A percentile compares a stretch with the other conserved stretches of the same genome.
These are phyloP conservation scores for Fusarium euwallaceae DNA, from an alignment of 2,329 filamentous ascomycete genomes.

Conservation along the genomic window DNA sequence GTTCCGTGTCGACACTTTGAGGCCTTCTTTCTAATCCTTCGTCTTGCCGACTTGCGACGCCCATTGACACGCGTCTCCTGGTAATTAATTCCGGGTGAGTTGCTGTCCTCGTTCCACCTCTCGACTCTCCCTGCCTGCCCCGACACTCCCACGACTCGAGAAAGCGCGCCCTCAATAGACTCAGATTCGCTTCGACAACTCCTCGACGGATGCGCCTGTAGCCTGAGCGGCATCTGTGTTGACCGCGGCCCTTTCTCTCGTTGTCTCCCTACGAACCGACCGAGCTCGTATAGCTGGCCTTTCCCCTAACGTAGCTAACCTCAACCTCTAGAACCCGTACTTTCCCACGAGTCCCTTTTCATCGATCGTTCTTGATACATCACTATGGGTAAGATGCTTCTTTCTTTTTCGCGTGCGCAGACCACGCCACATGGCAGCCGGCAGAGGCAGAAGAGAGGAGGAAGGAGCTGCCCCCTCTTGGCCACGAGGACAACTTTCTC, in stretches of 20 bases:
- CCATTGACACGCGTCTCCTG: slow-evolving; percentile 53
- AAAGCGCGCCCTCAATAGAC: slow-evolving; percentile 34
- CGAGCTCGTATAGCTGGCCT: slow-evolving; percentile 41
- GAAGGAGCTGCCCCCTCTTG: slow-evolving; percentile 37
- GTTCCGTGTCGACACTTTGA: slow-evolving; percentile 37
- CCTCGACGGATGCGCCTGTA: slow-evolving; percentile 14
- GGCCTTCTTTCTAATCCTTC: slow-evolving; percentile 45
- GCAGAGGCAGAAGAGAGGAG: slow-evolving; percentile 39
- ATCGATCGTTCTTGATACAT: slow-evolving; percentile 56
- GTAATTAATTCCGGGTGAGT: slow-evolving; percentile 47
- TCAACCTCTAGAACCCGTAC: slow-evolving; percentile 43
- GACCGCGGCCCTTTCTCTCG: slow-evolving; percentile 11
- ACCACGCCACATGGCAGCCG: slow-evolving; percentile 41
- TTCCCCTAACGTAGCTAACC: slow-evolving; percentile 47
- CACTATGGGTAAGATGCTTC: slow-evolving; percentile 57
- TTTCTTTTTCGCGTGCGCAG: slow-evolving; percentile 47
- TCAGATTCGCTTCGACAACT: slow-evolving; percentile 17
- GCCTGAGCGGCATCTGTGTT: not conserved
- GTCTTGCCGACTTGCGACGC: slow-evolving; percentile 47
- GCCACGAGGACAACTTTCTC: slow-evolving; percentile 39
- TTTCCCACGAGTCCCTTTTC: slow-evolving; percentile 48
- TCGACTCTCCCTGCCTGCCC: slow-evolving; percentile 14
- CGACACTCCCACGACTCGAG: slow-evolving; percentile 21
- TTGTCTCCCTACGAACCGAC: slow-evolving; percentile 19
- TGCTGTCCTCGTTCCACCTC: slow-evolving; percentile 41